These are phyloP conservation scores for Camelina sativa DNA, from an alignment of 345 rosid genomes.

Conservation along the genomic window DNA sequence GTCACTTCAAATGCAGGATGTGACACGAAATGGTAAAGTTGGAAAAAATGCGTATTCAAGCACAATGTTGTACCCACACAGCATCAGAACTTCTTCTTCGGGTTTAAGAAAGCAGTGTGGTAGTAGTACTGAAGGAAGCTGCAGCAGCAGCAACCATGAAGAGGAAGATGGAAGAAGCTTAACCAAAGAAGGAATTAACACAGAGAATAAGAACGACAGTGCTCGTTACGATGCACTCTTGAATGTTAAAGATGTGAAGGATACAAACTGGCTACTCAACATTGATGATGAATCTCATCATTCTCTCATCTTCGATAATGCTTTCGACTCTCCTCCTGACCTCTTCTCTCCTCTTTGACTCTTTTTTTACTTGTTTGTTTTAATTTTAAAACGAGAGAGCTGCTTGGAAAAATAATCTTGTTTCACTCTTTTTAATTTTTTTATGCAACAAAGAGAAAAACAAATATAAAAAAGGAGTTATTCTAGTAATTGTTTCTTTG, in stretches of 20 bases:
- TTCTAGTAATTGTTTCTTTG: slow-evolving; percentile 7
- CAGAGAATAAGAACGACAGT: slow-evolving; percentile 32
- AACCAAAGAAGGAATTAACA: slow-evolving; percentile 9
- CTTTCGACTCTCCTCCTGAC: slow-evolving; percentile 46
- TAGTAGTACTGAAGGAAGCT: slow-evolving; percentile 34
- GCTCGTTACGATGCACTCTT: slow-evolving; percentile 42
- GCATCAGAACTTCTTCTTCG: slow-evolving; percentile 34
- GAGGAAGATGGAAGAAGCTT: slow-evolving; percentile 44
- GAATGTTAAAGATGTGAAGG: slow-evolving; percentile 44
- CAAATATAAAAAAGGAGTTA: neutral
- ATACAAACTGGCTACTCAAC: slow-evolving; percentile 45
- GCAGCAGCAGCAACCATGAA: slow-evolving; percentile 39
- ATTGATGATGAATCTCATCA: slow-evolving; percentile 41
- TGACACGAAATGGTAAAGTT: slow-evolving; percentile 34
- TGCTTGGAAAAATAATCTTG: slow-evolving; percentile 28
- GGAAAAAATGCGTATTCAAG: slow-evolving; percentile 22
- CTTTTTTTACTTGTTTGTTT: neutral
- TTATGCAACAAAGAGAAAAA: slow-evolving; percentile 10
- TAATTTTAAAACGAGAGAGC: slow-evolving; percentile 10
- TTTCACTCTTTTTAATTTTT: neutral
- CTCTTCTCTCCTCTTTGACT: slow-evolving; percentile 40
- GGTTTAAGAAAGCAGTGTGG: slow-evolving; percentile 19
- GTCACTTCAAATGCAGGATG: slow-evolving; percentile 25
- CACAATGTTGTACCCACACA: slow-evolving; percentile 46
- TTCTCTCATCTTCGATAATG: slow-evolving; percentile 40